Evolutionary conservation across 768 basidiomycete species (phyloP), one percentile per base, ranked within the genome.

Genomic region (Phanerochaete sordida): DNA sequence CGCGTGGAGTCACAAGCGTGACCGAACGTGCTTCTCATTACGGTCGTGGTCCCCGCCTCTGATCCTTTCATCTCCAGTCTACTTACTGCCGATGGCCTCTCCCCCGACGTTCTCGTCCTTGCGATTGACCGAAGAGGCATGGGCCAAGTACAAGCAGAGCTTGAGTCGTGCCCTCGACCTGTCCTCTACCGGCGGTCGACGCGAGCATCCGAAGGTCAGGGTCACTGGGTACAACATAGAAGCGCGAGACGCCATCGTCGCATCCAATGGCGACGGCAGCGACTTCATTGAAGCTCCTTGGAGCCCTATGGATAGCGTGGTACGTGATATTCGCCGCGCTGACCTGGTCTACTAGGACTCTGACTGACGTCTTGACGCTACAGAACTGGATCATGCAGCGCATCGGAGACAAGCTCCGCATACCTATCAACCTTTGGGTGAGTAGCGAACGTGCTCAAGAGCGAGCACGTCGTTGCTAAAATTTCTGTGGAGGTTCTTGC

Each of bases 371-470:
- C 19, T 16, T 28, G 16, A 23, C 24, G 6, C 37, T 28, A 33
- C 33, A 55, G 53, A 23, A 28, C 9, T 55, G 31, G 47, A 35
- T 59, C 24, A 59, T 59, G 58, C n/a, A 31, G 26, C 58, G 58
- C 19, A 16, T 59, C 8, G 47, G 50, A 19, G 43, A 35, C n/a
- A n/a, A 30, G 33, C 39, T 59, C 3, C 49, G 58, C 13, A 59
- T 59, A 4, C 49, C 58, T 19, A 3, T 59, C 12, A 12, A 44
- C 16, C 11, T 33, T 31, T 59, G 58, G 58, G 58, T 47, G 26
- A 27, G 21, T 6, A 6, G 6, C 19, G 26, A 9, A 21, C 6
- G 46, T 19, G 6, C 9, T 7, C 46, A 6, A 21, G 6, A 21
- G 7, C 6, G 19, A 21, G n/a, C 21, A 47, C 19, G 6, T 47